These are phyloP conservation scores for Pythium sukuiense DNA, from an alignment of 352 stramenopile genomes.

Conservation along the genomic window DNA sequence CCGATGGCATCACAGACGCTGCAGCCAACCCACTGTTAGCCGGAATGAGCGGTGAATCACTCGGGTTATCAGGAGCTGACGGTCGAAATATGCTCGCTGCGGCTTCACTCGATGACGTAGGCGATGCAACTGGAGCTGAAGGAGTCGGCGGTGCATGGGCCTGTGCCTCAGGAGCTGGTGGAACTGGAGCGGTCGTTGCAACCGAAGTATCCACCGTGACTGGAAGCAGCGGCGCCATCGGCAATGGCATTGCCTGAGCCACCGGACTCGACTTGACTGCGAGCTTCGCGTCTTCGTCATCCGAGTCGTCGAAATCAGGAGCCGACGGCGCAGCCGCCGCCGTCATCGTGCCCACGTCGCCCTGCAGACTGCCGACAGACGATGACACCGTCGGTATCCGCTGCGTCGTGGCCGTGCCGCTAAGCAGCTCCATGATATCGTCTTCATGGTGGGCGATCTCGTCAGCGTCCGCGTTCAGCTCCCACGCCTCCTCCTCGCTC, in stretches of 20 bases:
- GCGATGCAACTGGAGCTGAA: background rate
- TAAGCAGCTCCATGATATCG: constrained; percentile 49
- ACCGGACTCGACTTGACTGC: constrained; percentile 14
- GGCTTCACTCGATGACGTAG: background rate
- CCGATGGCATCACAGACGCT: constrained; percentile 17
- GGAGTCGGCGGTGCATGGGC: background rate
- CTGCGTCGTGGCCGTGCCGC: constrained; percentile 16
- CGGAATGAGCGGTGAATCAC: constrained; percentile 25
- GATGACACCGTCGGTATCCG: constrained; percentile 22
- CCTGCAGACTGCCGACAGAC: constrained; percentile 1
- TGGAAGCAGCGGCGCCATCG: too few relatives aligned
- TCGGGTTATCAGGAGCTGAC: constrained; percentile 24
- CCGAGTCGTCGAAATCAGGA: constrained; percentile 43
- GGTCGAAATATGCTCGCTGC: constrained; percentile 9
- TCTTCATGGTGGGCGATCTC: constrained; percentile 67
- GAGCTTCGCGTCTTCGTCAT: constrained; percentile 30
- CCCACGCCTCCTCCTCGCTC: constrained; percentile 15
- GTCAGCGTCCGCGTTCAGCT: constrained; percentile 21
- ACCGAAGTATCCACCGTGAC: background rate
- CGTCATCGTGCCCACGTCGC: constrained; percentile 11
- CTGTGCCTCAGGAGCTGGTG: background rate
- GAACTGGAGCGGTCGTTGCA: background rate
- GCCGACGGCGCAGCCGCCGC: constrained; percentile 34
- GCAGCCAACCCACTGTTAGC: background rate
- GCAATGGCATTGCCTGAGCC: background rate